phyloP scores from a whole-genome alignment of 768 basidiomycete genomes.

The Dentipellis sp. region DNA sequence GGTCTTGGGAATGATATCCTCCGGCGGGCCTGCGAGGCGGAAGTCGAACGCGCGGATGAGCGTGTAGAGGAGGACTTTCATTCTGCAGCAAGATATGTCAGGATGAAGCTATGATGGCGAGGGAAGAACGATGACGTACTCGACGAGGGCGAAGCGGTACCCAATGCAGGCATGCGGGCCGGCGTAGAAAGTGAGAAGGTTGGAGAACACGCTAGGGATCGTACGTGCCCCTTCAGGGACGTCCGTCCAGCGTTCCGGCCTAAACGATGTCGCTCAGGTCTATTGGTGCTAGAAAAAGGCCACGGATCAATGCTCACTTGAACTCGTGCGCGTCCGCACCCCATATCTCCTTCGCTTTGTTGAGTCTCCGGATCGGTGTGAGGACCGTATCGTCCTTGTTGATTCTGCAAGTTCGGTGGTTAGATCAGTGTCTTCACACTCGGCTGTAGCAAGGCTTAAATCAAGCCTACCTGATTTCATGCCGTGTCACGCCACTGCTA shows the following conservation, averaged over 20 bases:
- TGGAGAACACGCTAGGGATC: slow-evolving; percentile 10
- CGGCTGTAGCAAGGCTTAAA: background rate
- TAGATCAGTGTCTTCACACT: too few species aligned
- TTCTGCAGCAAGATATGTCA: slow-evolving; percentile 1
- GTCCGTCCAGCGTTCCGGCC: slow-evolving; percentile 15
- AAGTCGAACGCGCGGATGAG: slow-evolving; percentile 19
- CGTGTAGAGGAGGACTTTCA: slow-evolving; percentile 16
- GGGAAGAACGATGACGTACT: slow-evolving; percentile 6
- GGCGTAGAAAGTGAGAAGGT: slow-evolving; percentile 9
- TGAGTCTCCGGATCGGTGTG: slow-evolving; percentile 8
- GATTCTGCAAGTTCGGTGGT: background rate
- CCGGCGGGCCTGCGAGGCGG: slow-evolving; percentile 5
- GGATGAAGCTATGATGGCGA: too few species aligned
- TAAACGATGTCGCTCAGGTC: background rate
- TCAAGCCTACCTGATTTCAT: slow-evolving; percentile 10
- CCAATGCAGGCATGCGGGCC: slow-evolving; percentile 14
- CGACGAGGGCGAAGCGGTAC: slow-evolving; percentile 12
- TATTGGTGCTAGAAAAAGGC: background rate
- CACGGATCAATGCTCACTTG: slow-evolving; percentile 9
- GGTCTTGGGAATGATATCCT: slow-evolving; percentile 3
- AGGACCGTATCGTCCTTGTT: slow-evolving; percentile 7
- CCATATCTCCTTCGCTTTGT: slow-evolving; percentile 12
- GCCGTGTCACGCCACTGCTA: slow-evolving; percentile 7
- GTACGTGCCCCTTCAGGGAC: slow-evolving; percentile 4
- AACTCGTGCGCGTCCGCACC: slow-evolving; percentile 17